phyloP scores from a whole-genome alignment of 139 green algal genomes.

The Picochlorum sp. region DNA sequence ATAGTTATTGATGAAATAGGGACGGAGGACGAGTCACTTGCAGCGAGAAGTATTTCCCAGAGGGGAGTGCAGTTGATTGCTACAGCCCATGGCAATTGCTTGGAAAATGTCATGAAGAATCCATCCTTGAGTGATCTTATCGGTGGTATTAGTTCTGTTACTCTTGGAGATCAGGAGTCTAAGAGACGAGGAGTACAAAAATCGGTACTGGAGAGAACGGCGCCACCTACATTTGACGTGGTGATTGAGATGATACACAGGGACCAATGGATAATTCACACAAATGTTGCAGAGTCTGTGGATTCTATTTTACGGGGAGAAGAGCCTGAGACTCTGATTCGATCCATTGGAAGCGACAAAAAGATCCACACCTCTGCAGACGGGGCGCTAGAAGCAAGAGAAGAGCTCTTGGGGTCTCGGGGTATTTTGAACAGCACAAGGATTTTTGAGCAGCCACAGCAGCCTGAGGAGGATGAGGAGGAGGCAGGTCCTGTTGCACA shows the following conservation, averaged over 20 bases:
- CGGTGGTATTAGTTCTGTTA: constrained; percentile 47
- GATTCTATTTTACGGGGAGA: constrained; percentile 2
- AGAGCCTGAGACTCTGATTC: neutral
- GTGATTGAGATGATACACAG: constrained; percentile 11
- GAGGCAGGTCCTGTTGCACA: neutral
- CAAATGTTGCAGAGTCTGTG: constrained; percentile 10
- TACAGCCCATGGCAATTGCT: constrained; percentile 56
- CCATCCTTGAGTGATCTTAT: constrained; percentile 66
- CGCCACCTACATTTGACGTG: constrained; percentile 15
- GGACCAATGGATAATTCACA: constrained; percentile 6
- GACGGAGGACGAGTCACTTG: constrained; percentile 52
- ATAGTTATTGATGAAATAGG: constrained; percentile 82
- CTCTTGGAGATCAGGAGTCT: constrained; percentile 58
- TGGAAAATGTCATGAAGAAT: constrained; percentile 77
- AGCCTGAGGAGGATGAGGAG: neutral
- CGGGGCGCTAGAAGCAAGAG: neutral
- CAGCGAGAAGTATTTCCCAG: constrained; percentile 65
- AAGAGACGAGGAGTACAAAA: constrained; percentile 18
- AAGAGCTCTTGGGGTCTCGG: too few species aligned
- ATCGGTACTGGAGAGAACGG: constrained; percentile 3
- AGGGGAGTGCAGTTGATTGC: constrained; percentile 74
- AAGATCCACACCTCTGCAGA: neutral
- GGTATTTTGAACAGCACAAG: too few species aligned
- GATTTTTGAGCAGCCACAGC: too few species aligned
- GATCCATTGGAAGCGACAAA: neutral